These are phyloP conservation scores for Amanita polypyramis DNA, from an alignment of 768 basidiomycete species.

Conservation along the genomic window DNA sequence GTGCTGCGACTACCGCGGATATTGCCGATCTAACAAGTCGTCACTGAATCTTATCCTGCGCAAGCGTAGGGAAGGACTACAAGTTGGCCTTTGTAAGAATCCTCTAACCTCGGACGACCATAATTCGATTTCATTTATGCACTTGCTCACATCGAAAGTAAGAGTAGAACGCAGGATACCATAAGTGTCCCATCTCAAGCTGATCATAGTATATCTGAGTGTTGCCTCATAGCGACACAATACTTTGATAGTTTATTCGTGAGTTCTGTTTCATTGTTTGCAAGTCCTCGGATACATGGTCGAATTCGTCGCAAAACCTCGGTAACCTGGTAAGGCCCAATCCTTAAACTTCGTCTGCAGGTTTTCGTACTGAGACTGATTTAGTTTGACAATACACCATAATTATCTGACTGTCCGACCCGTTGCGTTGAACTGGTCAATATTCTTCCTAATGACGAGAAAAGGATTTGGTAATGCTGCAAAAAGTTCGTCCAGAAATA, in stretches of 20 bases:
- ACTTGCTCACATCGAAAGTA: background rate
- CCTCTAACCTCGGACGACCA: background rate
- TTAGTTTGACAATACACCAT: slow-evolving; percentile 7
- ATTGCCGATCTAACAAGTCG: background rate
- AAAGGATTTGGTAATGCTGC: background rate
- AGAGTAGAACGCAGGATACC: background rate
- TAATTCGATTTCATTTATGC: background rate
- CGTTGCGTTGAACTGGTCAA: background rate
- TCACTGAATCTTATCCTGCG: background rate
- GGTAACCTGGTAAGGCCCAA: background rate
- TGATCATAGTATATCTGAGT: slow-evolving; percentile 3
- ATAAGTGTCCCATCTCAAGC: background rate
- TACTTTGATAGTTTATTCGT: slow-evolving; percentile 3
- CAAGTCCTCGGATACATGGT: slow-evolving; percentile 7
- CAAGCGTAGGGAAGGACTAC: background rate
- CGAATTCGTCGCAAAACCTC: background rate
- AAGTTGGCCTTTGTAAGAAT: background rate
- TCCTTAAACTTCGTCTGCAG: slow-evolving; percentile 2
- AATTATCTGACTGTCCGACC: background rate
- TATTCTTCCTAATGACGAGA: background rate
- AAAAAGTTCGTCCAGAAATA: background rate
- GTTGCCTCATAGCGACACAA: slow-evolving; percentile 1
- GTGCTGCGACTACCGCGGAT: background rate
- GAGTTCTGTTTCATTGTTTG: background rate
- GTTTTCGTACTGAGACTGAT: background rate